Conservation (phyloP, 2,329 filamentous ascomycete species). For the Colletotrichum chlorophyti region DNA sequence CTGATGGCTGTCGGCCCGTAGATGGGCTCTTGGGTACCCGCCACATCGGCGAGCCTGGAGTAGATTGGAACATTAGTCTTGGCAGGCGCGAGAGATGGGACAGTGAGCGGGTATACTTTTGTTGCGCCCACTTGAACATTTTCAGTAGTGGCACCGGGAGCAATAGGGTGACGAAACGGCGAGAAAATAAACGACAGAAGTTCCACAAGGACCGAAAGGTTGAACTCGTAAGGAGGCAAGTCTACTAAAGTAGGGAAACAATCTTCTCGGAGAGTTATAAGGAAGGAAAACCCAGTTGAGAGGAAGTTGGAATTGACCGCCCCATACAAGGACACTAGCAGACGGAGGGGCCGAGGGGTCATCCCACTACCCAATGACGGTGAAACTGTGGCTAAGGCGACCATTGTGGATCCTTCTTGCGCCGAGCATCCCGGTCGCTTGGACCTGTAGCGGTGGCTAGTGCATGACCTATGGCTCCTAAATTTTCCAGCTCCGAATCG, state of each 20-base stretch:
- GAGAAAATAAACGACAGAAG: neutral
- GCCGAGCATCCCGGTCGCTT: slow-evolving; percentile 28
- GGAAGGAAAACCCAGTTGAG: slow-evolving; percentile 10
- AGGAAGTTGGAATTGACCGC: slow-evolving; percentile 27
- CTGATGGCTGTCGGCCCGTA: slow-evolving; percentile 90
- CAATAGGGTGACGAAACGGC: neutral
- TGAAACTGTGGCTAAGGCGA: slow-evolving; percentile 28
- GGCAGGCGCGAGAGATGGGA: slow-evolving; percentile 31
- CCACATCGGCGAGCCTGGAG: slow-evolving; percentile 74
- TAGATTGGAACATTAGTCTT: slow-evolving; percentile 28
- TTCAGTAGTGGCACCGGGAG: slow-evolving; percentile 35
- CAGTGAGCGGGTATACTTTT: slow-evolving; percentile 67
- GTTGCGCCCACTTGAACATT: slow-evolving; percentile 96
- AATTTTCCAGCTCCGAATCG: slow-evolving; percentile 28
- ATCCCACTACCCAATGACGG: slow-evolving; percentile 30
- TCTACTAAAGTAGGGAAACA: slow-evolving; percentile 4
- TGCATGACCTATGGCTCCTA: slow-evolving; percentile 25
- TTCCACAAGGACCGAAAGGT: neutral
- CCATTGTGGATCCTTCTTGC: slow-evolving; percentile 11
- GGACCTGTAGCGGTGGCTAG: slow-evolving; percentile 27
- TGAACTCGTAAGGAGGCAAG: neutral
- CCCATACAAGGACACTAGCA: slow-evolving; percentile 14
- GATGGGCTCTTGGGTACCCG: slow-evolving; percentile 94
- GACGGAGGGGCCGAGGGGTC: slow-evolving; percentile 28
- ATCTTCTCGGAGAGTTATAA: slow-evolving; percentile 25